Evolutionary conservation across 495 filamentous ascomycete genomes (phyloP), one percentile per base, ranked within the genome.

Genomic region (Penicillium salamii): DNA sequence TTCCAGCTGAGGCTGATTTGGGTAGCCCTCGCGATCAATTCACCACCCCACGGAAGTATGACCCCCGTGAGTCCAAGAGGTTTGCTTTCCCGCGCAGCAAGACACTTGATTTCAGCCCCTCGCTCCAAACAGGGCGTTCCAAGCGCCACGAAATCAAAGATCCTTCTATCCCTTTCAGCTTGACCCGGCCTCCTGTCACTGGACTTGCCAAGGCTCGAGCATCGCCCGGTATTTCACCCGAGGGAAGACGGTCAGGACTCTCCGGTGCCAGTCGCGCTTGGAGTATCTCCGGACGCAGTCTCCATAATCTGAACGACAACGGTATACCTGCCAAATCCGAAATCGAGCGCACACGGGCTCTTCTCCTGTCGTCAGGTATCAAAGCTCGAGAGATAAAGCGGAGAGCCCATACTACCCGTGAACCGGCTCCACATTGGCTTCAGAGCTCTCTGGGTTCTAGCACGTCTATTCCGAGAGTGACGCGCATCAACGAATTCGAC

Each of bases 361-460:
- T 95, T 1, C 78, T 95, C 21, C 74, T 96, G 26, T 88, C 85
- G 49, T 86, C 89, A 0, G 91, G 90, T 36, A 83, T 95, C 62
- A 92, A 92, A 66, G 91, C 91, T 1, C 80, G 82, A 51, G 88
- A 90, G 58, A 87, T 96, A 48, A 73, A 76, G 32, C 79, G 83
- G 9, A 78, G 85, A 38, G 83, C 86, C 14, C 70, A 84, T 32
- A 75, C 74, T 24, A 37, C 68, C 36, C 67, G 72, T 41, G 51
- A 63, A 34, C 54, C 74, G 55, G 68, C 71, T 48, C 65, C 65
- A 12, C 60, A 65, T 21, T 71, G 82, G 58, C 47, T 71, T 48
- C 57, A 58, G 46, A 52, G 62, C 47, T 47, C 68, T 20, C 50
- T 61, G 33, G 55, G 58, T 21, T 15, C 59, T 13, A 57, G 54